Conservation (phyloP, 2,329 filamentous ascomycete genomes). For the Dendrostoma leiphaemia region DNA sequence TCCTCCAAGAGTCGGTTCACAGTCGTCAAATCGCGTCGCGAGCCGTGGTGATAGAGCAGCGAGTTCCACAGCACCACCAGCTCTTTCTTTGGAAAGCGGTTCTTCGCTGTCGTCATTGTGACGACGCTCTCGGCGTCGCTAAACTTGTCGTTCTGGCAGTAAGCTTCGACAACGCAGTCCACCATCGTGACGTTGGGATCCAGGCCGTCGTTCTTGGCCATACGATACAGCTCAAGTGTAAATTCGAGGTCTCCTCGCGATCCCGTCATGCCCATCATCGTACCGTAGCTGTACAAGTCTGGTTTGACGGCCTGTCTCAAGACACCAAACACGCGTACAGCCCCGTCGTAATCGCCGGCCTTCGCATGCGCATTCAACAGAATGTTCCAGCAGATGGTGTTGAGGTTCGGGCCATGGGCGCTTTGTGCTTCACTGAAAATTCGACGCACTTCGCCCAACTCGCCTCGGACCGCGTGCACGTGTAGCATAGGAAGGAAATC, state of each 20-base stretch:
- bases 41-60: slow-evolving; percentile 67
- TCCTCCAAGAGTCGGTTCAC: slow-evolving; percentile 46
- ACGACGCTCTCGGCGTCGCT: slow-evolving; percentile 59
- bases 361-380: slow-evolving; percentile 70
- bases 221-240: slow-evolving; percentile 62
- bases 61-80: slow-evolving; percentile 74
- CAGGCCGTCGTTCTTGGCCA: slow-evolving; percentile 55
- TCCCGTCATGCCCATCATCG: slow-evolving; percentile 71
- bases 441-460: slow-evolving; percentile 56
- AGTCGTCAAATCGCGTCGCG: slow-evolving; percentile 51
- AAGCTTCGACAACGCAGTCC: slow-evolving; percentile 64
- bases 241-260: slow-evolving; percentile 70
- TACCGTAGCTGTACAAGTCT: slow-evolving; percentile 65
- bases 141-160: slow-evolving; percentile 56
- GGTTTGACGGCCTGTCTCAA: slow-evolving; percentile 52
- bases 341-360: slow-evolving; percentile 64
- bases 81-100: slow-evolving; percentile 41
- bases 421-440: slow-evolving; percentile 62
- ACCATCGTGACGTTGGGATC: slow-evolving; percentile 56
- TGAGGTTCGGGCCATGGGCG: slow-evolving; percentile 56
- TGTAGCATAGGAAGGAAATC: slow-evolving; percentile 55
- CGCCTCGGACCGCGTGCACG: slow-evolving; percentile 67
- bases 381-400: slow-evolving; percentile 69
- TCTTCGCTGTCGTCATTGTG: slow-evolving; percentile 49
- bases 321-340: slow-evolving; percentile 60